Evolutionary conservation across 495 filamentous ascomycete genomes (phyloP).

Genomic region (Penicillium arizonense): DNA sequence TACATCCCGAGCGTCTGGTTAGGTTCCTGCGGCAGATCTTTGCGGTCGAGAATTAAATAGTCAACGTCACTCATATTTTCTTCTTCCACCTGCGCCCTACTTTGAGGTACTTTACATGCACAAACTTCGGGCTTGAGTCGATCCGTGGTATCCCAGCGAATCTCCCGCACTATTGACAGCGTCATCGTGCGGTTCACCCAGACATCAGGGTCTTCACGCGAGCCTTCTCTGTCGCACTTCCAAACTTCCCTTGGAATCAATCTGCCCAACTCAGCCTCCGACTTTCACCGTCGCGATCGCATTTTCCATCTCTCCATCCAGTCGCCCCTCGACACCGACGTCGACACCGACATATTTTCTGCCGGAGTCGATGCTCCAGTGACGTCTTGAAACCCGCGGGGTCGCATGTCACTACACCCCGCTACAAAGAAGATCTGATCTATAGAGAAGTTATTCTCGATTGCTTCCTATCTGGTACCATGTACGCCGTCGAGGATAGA

Average conservation of each 20-base stretch:
- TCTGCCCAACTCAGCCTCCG: background rate
- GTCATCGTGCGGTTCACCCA: constrained; percentile 32
- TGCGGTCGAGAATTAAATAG: constrained; percentile 16
- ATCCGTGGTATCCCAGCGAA: constrained; percentile 39
- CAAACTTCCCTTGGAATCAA: background rate
- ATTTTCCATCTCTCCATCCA: background rate
- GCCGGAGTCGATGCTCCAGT: constrained; percentile 33
- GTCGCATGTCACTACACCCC: constrained; percentile 26
- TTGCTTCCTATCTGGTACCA: constrained; percentile 30
- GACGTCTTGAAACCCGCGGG: constrained; percentile 30
- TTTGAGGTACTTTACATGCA: constrained; percentile 1
- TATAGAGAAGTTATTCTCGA: constrained; percentile 18
- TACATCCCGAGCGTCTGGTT: constrained; percentile 10
- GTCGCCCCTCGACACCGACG: too few relatives aligned
- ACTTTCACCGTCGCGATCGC: constrained; percentile 6
- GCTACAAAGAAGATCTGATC: constrained; percentile 10
- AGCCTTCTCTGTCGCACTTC: background rate
- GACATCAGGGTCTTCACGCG: constrained; percentile 9
- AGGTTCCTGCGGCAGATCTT: constrained; percentile 24
- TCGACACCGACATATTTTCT: too few relatives aligned
- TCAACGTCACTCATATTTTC: background rate
- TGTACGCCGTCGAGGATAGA: constrained; percentile 48
- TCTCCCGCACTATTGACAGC: constrained; percentile 42
- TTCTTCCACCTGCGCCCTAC: background rate
- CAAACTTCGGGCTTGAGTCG: constrained; percentile 26